Evolutionary conservation across 2,329 filamentous ascomycete genomes (phyloP).

Genomic region (Trichophyton verrucosum): DNA sequence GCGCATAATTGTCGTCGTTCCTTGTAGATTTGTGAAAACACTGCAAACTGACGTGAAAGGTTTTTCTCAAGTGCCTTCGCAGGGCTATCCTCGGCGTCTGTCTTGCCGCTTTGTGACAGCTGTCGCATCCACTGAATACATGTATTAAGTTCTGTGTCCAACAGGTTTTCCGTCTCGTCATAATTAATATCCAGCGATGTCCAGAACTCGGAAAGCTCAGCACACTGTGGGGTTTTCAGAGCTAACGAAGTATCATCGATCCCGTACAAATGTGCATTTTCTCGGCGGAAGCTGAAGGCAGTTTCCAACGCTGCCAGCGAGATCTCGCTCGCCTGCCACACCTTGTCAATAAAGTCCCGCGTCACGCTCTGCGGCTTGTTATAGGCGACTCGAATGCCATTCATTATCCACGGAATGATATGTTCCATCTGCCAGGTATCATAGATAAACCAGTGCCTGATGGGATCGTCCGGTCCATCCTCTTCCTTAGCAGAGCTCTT

Average conservation of each 20-base stretch:
- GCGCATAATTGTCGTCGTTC: constrained; percentile 49
- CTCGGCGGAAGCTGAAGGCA: constrained; percentile 57
- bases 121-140: constrained; percentile 29
- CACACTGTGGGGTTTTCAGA: constrained; percentile 47
- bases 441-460: constrained; percentile 77
- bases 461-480: constrained; percentile 59
- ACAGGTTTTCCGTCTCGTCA: constrained; percentile 27
- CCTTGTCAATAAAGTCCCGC: constrained; percentile 32
- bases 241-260: constrained; percentile 42
- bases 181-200: constrained; percentile 48
- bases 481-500: constrained; percentile 55
- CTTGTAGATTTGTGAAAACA: constrained; percentile 46
- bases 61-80: constrained; percentile 34
- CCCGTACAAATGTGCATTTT: constrained; percentile 60
- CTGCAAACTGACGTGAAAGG: constrained; percentile 42
- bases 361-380: constrained; percentile 46
- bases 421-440: constrained; percentile 61
- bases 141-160: constrained; percentile 31
- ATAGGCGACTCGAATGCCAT: constrained; percentile 61
- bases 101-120: constrained; percentile 15
- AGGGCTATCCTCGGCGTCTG: constrained; percentile 28
- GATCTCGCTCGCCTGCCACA: constrained; percentile 62
- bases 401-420: constrained; percentile 66
- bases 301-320: constrained; percentile 52
- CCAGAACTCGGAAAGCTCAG: constrained; percentile 69